Conservation (phyloP, 306 rosid genomes). For the Rosa persica region DNA sequence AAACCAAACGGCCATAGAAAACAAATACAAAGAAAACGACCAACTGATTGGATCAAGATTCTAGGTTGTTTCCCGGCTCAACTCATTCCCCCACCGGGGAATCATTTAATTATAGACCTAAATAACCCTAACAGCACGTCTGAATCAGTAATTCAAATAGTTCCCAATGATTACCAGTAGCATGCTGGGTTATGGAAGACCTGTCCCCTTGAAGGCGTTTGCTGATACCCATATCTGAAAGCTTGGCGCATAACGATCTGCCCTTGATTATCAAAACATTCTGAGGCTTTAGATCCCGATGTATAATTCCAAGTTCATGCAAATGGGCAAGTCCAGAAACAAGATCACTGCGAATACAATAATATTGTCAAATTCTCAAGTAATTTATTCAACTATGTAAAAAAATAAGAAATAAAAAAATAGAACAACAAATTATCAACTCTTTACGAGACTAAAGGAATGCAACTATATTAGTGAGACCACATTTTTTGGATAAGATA, state of each 20-base stretch:
- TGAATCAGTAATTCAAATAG: not conserved
- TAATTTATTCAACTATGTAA: not conserved
- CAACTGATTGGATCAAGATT: not conserved
- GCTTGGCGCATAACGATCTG: conserved; percentile 26
- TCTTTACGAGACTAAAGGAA: not conserved
- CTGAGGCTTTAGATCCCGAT: conserved; percentile 42
- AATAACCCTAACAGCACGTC: not conserved
- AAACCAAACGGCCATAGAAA: not conserved
- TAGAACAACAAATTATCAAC: not conserved
- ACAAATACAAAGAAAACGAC: not conserved
- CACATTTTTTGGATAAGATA: not conserved
- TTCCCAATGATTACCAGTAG: conserved; percentile 27
- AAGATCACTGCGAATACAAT: conserved; percentile 28
- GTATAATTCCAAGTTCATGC: conserved; percentile 42
- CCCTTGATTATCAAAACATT: conserved; percentile 37
- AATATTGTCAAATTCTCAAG: conserved; percentile 3
- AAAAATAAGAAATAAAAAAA: not conserved
- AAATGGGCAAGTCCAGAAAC: conserved; percentile 38
- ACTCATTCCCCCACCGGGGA: not conserved
- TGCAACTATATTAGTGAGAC: not conserved
- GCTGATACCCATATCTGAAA: conserved; percentile 45
- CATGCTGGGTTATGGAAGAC: conserved; percentile 36
- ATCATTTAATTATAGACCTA: not conserved
- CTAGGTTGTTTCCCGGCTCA: conserved; percentile 7
- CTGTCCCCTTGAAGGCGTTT: conserved; percentile 31